Conservation (phyloP, 305 asterid genomes). For the Petunia hybrid region DNA sequence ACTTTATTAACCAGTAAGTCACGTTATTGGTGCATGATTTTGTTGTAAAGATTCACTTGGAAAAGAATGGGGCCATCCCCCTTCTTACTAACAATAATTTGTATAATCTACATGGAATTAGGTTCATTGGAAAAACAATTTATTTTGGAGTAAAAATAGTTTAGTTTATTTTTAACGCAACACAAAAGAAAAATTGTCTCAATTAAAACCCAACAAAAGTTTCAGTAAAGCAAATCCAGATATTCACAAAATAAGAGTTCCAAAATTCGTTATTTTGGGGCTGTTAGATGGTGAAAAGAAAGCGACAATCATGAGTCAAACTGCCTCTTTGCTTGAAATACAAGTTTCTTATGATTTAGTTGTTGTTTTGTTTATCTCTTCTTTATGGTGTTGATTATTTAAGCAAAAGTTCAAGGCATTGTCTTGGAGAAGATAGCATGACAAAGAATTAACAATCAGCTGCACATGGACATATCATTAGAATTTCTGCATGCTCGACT, state of each 20-base stretch:
- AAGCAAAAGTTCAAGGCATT: not conserved
- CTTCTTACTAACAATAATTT: not conserved
- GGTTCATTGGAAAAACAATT: not conserved
- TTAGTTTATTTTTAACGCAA: not conserved
- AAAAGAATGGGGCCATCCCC: not conserved
- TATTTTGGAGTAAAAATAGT: not conserved
- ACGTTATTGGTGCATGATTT: not conserved
- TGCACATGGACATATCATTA: constrained; percentile 27
- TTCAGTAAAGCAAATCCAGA: not conserved
- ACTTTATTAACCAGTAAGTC: not conserved
- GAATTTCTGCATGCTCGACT: constrained; percentile 16
- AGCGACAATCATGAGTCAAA: not conserved
- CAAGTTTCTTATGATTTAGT: constrained; percentile 14
- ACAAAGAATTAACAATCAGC: not conserved
- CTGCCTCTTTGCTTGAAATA: not conserved
- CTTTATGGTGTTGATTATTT: constrained; percentile 1
- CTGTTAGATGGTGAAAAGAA: not conserved
- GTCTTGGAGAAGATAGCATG: not conserved
- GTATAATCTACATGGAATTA: not conserved
- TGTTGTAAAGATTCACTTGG: not conserved
- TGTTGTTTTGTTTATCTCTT: not conserved
- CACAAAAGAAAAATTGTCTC: not conserved
- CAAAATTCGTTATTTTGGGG: not conserved
- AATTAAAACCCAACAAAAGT: not conserved
- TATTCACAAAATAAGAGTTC: not conserved